Evolutionary conservation across 768 basidiomycete species (phyloP).

Genomic region (Sporobolomyces roseus): DNA sequence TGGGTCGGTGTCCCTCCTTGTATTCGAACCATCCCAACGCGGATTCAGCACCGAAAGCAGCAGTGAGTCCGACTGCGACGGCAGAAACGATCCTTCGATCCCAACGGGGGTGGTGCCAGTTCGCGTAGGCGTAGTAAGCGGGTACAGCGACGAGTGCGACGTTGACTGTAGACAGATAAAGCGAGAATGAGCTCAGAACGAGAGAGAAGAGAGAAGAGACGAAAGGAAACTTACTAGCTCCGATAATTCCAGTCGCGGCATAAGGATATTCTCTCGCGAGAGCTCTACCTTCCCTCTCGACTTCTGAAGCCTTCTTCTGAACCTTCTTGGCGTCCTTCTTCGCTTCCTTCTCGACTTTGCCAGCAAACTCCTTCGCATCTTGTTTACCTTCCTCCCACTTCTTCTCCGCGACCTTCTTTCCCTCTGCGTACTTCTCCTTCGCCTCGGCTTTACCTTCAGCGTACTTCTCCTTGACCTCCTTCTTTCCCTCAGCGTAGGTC

Average conservation of each 20-base stretch:
- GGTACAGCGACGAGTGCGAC: slow-evolving; percentile 47
- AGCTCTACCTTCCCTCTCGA: slow-evolving; percentile 32
- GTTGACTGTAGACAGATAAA: slow-evolving; percentile 44
- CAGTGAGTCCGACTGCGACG: slow-evolving; percentile 47
- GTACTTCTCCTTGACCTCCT: slow-evolving; percentile 2
- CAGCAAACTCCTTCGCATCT: slow-evolving; percentile 16
- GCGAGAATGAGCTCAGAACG: background rate
- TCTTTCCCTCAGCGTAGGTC: slow-evolving; percentile 34
- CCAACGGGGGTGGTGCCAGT: slow-evolving; percentile 51
- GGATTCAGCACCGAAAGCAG: slow-evolving; percentile 17
- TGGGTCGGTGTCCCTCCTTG: slow-evolving; percentile 28
- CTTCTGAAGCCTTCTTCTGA: slow-evolving; percentile 22
- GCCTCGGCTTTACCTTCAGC: slow-evolving; percentile 7
- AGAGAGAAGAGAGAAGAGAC: background rate
- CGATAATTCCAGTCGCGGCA: slow-evolving; percentile 49
- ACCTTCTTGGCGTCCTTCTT: slow-evolving; percentile 37
- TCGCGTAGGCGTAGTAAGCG: slow-evolving; percentile 49
- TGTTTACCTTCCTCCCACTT: slow-evolving; percentile 11
- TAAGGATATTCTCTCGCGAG: slow-evolving; percentile 42
- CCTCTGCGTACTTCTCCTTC: slow-evolving; percentile 4
- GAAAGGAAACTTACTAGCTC: slow-evolving; percentile 44
- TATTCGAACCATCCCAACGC: slow-evolving; percentile 29
- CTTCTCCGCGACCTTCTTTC: slow-evolving; percentile 39
- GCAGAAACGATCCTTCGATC: slow-evolving; percentile 49
- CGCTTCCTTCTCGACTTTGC: slow-evolving; percentile 22